These are phyloP conservation scores for Zhuliangozyma blackwelliae DNA, from an alignment of 1,139 yeast species.

Conservation along the genomic window DNA sequence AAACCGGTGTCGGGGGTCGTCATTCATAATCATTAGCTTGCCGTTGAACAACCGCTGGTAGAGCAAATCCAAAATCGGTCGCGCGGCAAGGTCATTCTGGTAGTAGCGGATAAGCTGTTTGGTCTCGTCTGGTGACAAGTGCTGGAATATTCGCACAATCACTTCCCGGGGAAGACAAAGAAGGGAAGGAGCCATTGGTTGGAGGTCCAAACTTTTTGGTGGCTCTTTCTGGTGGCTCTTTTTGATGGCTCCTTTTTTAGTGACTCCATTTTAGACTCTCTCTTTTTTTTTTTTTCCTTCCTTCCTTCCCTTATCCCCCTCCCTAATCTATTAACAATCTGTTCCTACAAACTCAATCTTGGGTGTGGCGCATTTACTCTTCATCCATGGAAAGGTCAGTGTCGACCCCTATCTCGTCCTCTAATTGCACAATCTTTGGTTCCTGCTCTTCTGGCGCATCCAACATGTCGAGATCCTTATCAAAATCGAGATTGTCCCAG, in stretches of 20 bases:
- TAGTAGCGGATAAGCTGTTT: conserved; percentile 12
- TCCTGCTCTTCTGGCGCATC: conserved; percentile 19
- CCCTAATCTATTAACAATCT: neutral
- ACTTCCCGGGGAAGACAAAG: conserved; percentile 23
- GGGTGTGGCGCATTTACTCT: neutral
- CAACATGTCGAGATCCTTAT: conserved; percentile 27
- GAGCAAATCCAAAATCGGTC: conserved; percentile 6
- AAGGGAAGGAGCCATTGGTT: neutral
- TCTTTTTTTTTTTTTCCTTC: conserved; percentile 1
- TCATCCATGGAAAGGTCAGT: conserved; percentile 6
- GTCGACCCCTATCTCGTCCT: conserved; percentile 14
- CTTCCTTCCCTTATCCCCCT: neutral
- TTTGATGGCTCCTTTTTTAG: no score
- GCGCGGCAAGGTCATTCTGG: conserved; percentile 1
- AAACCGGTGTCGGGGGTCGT: conserved; percentile 7
- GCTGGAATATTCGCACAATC: conserved; percentile 18
- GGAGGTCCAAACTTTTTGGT: neutral
- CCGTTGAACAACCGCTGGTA: conserved; percentile 23
- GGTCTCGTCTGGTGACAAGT: conserved; percentile 20
- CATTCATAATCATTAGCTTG: conserved; percentile 14
- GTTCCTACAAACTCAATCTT: neutral
- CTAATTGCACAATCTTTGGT: conserved; percentile 12
- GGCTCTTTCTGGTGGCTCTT: no score
- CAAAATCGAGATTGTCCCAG: conserved; percentile 32
- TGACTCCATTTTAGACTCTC: neutral